A percentile compares a stretch with the other conserved stretches of the same genome.
Evolutionary conservation across 1,284 basidiomycete genomes (phyloP).

Genomic region (Puccinia triticina): DNA sequence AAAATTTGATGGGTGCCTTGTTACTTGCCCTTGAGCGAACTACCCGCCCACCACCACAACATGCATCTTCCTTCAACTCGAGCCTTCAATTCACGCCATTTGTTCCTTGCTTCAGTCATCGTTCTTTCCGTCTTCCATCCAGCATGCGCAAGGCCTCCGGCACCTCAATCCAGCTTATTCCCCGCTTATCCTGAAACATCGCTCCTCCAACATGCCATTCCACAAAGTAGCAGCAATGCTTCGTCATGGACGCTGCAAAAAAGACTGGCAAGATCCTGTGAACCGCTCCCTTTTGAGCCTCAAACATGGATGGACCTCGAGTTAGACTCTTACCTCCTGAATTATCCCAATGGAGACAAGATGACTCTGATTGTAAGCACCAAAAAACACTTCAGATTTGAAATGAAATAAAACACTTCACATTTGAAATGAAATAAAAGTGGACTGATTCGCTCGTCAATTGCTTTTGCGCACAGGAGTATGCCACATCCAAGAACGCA

Average conservation of each 20-base stretch:
- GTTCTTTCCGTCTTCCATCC: not conserved
- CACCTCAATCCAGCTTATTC: not conserved
- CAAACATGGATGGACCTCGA: constrained; percentile 32
- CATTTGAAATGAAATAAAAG: not conserved
- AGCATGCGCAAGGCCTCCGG: not conserved
- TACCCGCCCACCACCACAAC: not conserved
- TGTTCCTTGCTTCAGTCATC: not conserved
- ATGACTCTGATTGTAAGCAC: constrained; percentile 17
- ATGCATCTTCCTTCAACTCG: not conserved
- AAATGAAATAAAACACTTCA: not conserved
- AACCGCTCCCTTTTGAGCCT: constrained; percentile 7
- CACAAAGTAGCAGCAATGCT: not conserved
- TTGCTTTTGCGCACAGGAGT: constrained; percentile 5
- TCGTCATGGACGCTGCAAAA: not conserved
- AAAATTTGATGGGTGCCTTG: no score
- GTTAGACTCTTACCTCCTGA: constrained; percentile 17
- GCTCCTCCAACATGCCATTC: not conserved
- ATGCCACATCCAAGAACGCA: not conserved
- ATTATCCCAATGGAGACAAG: not conserved
- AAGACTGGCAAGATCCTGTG: constrained; percentile 2
- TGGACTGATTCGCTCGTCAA: not conserved
- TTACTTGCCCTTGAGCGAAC: no score
- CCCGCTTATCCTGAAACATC: not conserved
- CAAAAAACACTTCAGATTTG: not conserved
- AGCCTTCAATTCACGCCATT: not conserved